A percentile compares a stretch with the other conserved stretches of the same genome.
phyloP scores from a whole-genome alignment of 768 basidiomycete species.

The Pleurotus sapidus region DNA sequence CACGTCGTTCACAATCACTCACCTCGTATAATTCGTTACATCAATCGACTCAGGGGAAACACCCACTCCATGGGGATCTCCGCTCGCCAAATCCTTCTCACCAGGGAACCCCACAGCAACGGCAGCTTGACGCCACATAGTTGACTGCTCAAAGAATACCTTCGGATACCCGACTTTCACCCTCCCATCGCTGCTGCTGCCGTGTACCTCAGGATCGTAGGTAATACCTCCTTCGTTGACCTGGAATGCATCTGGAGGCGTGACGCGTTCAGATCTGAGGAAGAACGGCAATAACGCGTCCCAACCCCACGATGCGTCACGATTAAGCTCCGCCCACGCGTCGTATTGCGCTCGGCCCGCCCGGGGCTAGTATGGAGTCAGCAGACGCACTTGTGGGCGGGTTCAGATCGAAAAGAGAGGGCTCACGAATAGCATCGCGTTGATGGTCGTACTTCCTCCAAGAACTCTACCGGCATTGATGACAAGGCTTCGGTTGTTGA shows the following conservation, averaged over 20 bases:
- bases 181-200: conserved; percentile 19
- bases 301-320: conserved; percentile 33
- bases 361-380: conserved; percentile 17
- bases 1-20: neutral
- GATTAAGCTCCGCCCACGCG: conserved; percentile 26
- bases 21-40: conserved; percentile 28
- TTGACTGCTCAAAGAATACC: conserved; percentile 25
- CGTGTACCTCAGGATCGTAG: conserved; percentile 22
- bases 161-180: conserved; percentile 32
- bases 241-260: conserved; percentile 38
- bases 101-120: conserved; percentile 18
- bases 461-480: conserved; percentile 44
- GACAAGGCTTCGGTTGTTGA: conserved; percentile 33
- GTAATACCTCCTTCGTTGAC: conserved; percentile 17
- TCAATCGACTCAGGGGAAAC: conserved; percentile 28
- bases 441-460: conserved; percentile 60
- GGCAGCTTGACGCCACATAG: conserved; percentile 23
- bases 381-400: neutral
- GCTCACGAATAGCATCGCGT: conserved; percentile 37
- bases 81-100: conserved; percentile 23
- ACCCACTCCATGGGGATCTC: conserved; percentile 24
- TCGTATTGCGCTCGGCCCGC: conserved; percentile 31
- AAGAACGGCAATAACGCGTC: conserved; percentile 39
- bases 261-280: conserved; percentile 55
- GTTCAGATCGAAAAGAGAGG: neutral